These are phyloP conservation scores for Hygrocybe coccinea DNA, from an alignment of 768 basidiomycete genomes.

Conservation along the genomic window DNA sequence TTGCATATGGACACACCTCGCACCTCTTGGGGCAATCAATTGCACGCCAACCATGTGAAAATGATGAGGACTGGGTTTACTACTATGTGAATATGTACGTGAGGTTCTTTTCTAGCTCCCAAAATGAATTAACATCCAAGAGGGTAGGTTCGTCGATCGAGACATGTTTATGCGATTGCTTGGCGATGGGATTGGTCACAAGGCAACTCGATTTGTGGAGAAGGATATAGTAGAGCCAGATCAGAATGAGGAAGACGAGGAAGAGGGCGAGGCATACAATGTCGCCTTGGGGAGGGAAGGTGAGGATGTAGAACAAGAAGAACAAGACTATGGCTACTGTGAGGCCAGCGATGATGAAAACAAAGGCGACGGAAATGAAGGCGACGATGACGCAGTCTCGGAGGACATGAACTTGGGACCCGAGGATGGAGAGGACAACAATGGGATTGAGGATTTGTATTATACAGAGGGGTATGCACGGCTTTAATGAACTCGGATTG, in stretches of 20 bases:
- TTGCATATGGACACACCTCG: slow-evolving; percentile 2
- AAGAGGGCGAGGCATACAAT: not conserved
- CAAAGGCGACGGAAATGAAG: not conserved
- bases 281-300: not conserved
- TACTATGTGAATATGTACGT: slow-evolving; percentile 38
- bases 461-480: slow-evolving; percentile 1
- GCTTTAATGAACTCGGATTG: not conserved
- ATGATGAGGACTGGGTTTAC: slow-evolving; percentile 23
- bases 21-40: not conserved
- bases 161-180: slow-evolving; percentile 37
- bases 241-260: not conserved
- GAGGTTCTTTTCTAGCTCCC: not conserved
- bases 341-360: not conserved
- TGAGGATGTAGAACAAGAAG: not conserved
- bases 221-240: not conserved
- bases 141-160: slow-evolving; percentile 34
- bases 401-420: slow-evolving; percentile 1
- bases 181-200: slow-evolving; percentile 30
- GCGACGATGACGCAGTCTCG: not conserved
- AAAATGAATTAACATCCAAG: not conserved
- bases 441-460: not conserved
- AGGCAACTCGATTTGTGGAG: not conserved
- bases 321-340: not conserved
- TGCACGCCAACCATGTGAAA: slow-evolving; percentile 1
- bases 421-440: not conserved